Conservation (phyloP, 768 basidiomycete species). For the Glaciozyma martinii region DNA sequence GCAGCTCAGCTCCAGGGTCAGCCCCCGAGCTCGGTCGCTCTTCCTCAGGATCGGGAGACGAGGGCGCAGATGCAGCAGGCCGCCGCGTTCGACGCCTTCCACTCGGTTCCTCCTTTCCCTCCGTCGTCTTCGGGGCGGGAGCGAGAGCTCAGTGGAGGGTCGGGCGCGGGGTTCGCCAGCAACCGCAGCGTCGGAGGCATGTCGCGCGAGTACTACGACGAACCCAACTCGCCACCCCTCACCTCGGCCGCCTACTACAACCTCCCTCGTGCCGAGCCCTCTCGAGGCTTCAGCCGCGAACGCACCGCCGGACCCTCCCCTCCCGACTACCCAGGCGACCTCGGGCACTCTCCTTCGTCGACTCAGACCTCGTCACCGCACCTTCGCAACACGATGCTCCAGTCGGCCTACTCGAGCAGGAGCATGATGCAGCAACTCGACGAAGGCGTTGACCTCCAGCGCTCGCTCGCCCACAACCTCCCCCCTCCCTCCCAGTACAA, state of each 20-base stretch:
- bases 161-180: background rate
- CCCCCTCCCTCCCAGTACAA: background rate
- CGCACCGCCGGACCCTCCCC: background rate
- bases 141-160: background rate
- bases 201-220: conserved; percentile 2
- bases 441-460: background rate
- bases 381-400: background rate
- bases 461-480: background rate
- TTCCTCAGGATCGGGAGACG: background rate
- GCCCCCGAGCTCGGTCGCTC: background rate
- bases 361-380: background rate
- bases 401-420: background rate
- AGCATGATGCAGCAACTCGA: conserved; percentile 11
- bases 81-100: conserved; percentile 66
- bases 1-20: background rate
- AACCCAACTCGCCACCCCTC: background rate
- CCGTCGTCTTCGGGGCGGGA: background rate
- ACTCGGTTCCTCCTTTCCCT: conserved; percentile 46
- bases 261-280: background rate
- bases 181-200: background rate
- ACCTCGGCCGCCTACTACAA: background rate
- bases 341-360: background rate
- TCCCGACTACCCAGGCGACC: background rate
- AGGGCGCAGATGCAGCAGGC: background rate
- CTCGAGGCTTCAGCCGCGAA: background rate